Base-by-base conservation (phyloP, 345 rosid genomes). In the Excoecaria cochinchinensis region DNA sequence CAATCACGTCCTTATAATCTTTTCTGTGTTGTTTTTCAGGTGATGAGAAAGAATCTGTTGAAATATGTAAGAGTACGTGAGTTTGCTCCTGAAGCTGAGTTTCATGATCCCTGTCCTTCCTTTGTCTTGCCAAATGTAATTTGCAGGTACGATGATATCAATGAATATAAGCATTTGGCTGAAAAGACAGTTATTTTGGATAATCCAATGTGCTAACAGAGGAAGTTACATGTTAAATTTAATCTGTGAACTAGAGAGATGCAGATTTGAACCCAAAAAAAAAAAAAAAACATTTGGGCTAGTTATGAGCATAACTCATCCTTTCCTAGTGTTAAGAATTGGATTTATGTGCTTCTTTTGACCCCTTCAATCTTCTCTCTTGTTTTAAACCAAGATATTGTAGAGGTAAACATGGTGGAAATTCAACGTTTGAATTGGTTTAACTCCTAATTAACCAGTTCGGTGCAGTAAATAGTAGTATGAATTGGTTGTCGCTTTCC, bases 11-110 rank as follows among this genome's bases (percentile, higher is more conserved):
- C 40, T 24, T 58, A 36, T 76, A 39, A 60, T 60, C 57, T 11
- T 72, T 21, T 76, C 31, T 21, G 22, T 58, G n/a, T 69, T 57
- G 48, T 79, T 75, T 52, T 38, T 55, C 85, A 87, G 97, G 88
- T 92, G 76, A 85, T 95, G 92, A 87, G 94, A 80, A 92, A 70
- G 86, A 95, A 92, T 81, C 86, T 95, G 47, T 73, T 95, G 80
- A 92, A 85, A 83, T 92, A 89, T 74, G 90, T 89, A 17, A 85
- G 81, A n/a, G 87, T 92, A 25, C 83, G 81, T 84, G 98, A 93
- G 79, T 90, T 79, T 80, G 91, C 90, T 79, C 94, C 91, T 58
- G 97, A 93, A 86, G 97, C 95, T 12, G 95, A 88, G 77, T 90
- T 90, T 85, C 83, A 59, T 69, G 89, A 86, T 82, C 86, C 90